Base-by-base conservation (phyloP, 2,329 filamentous ascomycete genomes). In the Massarina eburnea region DNA sequence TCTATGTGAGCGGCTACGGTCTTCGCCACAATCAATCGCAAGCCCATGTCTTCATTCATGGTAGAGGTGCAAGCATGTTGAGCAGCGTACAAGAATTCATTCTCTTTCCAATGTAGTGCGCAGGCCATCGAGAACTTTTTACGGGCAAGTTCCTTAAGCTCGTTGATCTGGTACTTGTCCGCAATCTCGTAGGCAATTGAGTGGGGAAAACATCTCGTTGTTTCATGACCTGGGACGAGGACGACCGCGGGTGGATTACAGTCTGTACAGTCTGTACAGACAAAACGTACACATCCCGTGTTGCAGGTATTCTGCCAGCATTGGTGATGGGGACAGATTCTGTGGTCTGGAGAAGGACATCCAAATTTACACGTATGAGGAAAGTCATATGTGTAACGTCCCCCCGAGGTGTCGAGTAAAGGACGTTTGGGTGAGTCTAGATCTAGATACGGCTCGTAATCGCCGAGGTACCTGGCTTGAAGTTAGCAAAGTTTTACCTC, bases 21-120 rank as follows among this genome's bases (percentile, higher is more conserved):
- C 9, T 55, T 43, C 3, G 54, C 49, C 1, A 65, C 57, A 5
- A 61, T 50, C 29, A 64, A 53, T 7, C 64, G 52, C 37, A 70
- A 52, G 3, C 55, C 62, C 15, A 54, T 62, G 42, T 70, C 61
- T 1, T 47, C 14, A 1, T 62, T 49, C 1, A 54, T 46, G 1
- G 66, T 67, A 21, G 12, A 3, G 10, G 15, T 22, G 21, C 10
- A 26, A 15, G 35, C 35, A 22, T 38, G 21, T 18, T 24, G 41
- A 10, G 63, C 64, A 0, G 66, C 58, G 17, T 53, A 48, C 1
- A 57, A 39, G 10, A 71, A 54, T 8, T 61, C 52, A 3, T 36
- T 6, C 0, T 54, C 48, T 22, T 62, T 47, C 51, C 54, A 58
- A 21, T 33, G 41, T 9, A 8, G 9, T 21, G 15, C 19, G 22